Evolutionary conservation across 225 moss, liverwort and hornwort genomes (phyloP).

Genomic region (Straminergon stramineum): DNA sequence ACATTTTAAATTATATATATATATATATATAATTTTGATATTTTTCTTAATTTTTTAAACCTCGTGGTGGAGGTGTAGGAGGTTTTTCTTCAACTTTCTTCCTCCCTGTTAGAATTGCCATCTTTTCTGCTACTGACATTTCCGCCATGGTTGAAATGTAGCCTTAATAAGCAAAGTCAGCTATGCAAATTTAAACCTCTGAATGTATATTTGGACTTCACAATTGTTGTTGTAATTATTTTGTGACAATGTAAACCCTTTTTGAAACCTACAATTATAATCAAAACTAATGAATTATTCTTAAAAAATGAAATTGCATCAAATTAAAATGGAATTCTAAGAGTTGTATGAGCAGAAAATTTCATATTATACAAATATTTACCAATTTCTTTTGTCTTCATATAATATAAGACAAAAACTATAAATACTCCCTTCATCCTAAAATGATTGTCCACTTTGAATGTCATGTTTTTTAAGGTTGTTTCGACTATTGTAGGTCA

Average conservation of each 20-base stretch:
- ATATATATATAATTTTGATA: no score
- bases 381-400: neutral
- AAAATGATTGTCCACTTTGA: no score
- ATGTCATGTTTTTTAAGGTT: no score
- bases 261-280: neutral
- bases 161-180: accelerated
- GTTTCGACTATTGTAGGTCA: no score
- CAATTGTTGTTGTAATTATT: neutral
- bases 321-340: neutral
- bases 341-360: neutral
- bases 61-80: constrained; percentile 21
- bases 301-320: no score
- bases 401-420: neutral
- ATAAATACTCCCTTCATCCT: neutral
- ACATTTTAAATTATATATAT: no score
- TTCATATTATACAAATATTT: neutral
- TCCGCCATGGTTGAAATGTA: neutral
- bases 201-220: no score
- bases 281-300: neutral
- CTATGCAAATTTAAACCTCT: no score
- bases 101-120: constrained; percentile 8
- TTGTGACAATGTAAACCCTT: no score
- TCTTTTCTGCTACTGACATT: constrained; percentile 3
- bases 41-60: neutral
- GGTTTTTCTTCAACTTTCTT: constrained; percentile 20